Evolutionary conservation across 768 basidiomycete genomes (phyloP), one percentile per base, ranked within the genome.

Genomic region (Rhizopogon vinicolor): DNA sequence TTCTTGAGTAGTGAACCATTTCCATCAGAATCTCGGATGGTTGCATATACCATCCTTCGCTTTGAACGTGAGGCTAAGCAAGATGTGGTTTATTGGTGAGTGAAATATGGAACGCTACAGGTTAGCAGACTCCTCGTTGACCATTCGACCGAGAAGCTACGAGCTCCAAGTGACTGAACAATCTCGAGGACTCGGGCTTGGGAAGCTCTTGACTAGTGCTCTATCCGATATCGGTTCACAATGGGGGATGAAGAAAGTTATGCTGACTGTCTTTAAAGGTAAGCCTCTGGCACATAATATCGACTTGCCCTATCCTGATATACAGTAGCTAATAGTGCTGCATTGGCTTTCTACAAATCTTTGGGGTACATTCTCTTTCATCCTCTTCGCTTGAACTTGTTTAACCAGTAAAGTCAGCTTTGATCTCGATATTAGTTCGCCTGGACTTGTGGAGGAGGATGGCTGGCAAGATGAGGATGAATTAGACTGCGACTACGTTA

Each of bases 241-340:
- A 41, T 87, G 77, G 72, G 57, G 64, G 2, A 87, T 93, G 85
- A 70, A 81, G 40, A 91, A 86, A 64, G 68, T 89, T 28, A 80
- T 86, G 76, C 77, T 93, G 14, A 93, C 91, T 0, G 87, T 84
- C 1, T 78, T 93, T 60, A 85, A 83, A 78, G 75, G 91, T 90
- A 35, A n/a, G 69, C 55, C 12, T 33, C 59, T 51, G 22, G 9
- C 44, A 14, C 19, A 5, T 7, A 18, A n/a, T 16, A 25, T 28
- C 12, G 41, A 39, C 10, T 56, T 57, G 13, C 51, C 33, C 14
- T 22, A 37, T 37, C 19, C 48, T 49, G 8, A 49, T 14, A 49
- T 22, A 49, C 14, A 49, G 31, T 58, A 85, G 83, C 63, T 1
- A 86, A 86, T 60, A 41, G 56, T 6, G 56, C 59, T 5, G 83